Base-by-base conservation (phyloP, 2,329 filamentous ascomycete species). In the Diplodia seriata region DNA sequence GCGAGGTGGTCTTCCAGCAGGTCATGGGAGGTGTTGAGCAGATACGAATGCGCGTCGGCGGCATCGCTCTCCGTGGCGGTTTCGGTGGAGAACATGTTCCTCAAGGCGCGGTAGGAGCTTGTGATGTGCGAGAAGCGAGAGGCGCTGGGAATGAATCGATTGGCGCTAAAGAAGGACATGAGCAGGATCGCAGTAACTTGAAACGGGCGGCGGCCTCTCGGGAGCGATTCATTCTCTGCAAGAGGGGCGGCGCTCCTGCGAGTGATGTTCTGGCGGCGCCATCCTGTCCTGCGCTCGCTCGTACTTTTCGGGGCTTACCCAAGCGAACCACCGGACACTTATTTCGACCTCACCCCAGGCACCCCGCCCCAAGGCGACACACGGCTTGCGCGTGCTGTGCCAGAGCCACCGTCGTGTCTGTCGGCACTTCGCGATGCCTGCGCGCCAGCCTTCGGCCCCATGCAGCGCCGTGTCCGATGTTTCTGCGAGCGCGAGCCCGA, bases 61-160 rank as follows among this genome's bases (percentile, higher is more conserved):
- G 66, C 66, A 55, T 68, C 66, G 51, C 40, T 59, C 59, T 68
- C 66, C 23, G 66, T 68, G 66, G 57, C 59, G 49, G 57, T 56
- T 40, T 68, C 66, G 66, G 66, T 63, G 51, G 66, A 62, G 66
- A 68, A 68, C 66, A 68, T 68, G 66, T 64, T 64, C 59, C 51
- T 68, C 57, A 68, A 68, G 66, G 66, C 66, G 47, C 66, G 66
- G 51, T 68, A 64, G 50, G 66, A 56, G 54, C 57, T 68, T 59
- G 66, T 68, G 66, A 68, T 68, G 54, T 36, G 57, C 29, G 66
- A 63, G 66, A 68, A 68, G 31, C 57, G 66, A 54, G 51, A 61
- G 38, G 33, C 43, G 66, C 40, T 68, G 57, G 66, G 51, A 64
- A 68, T 57, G 57, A 68, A 68, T 26, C 50, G 59, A 63, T 68